phyloP scores from a whole-genome alignment of 73 alveolate species.

The Paramecium sexaurelia region DNA sequence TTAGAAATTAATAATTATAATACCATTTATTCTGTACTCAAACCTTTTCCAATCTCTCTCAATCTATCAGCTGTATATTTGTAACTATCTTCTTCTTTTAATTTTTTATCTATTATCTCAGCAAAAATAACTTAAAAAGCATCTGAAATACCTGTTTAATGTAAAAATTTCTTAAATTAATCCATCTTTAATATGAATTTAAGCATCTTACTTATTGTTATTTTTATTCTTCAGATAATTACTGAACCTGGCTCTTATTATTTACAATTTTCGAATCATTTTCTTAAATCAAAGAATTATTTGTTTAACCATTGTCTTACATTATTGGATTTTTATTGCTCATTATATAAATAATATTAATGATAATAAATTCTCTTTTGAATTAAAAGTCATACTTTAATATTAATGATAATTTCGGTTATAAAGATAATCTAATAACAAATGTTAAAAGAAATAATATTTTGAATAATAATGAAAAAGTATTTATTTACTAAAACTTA shows the following conservation, averaged over 20 bases:
- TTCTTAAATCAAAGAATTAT: neutral
- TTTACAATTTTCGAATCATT: neutral
- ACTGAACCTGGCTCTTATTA: neutral
- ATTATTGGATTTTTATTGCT: constrained; percentile 19
- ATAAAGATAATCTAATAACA: neutral
- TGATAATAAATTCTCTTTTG: neutral
- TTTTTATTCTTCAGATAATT: neutral
- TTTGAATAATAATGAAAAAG: neutral
- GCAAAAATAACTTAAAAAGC: constrained; percentile 49
- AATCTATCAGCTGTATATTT: constrained; percentile 45
- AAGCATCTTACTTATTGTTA: neutral
- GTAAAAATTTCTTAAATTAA: constrained; percentile 9
- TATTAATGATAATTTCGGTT: neutral
- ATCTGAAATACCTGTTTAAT: constrained; percentile 43
- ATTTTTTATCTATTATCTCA: constrained; percentile 27
- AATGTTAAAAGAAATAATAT: neutral
- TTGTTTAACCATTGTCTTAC: neutral
- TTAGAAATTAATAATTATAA: neutral
- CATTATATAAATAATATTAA: neutral
- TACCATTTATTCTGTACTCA: constrained; percentile 14
- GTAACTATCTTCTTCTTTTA: constrained; percentile 51
- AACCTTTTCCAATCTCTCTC: constrained; percentile 56
- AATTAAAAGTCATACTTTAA: neutral
- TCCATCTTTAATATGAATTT: constrained; percentile 9
- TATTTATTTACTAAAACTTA: neutral